Evolutionary conservation across 1,284 basidiomycete species (phyloP).

Genomic region (Trametes sp.): DNA sequence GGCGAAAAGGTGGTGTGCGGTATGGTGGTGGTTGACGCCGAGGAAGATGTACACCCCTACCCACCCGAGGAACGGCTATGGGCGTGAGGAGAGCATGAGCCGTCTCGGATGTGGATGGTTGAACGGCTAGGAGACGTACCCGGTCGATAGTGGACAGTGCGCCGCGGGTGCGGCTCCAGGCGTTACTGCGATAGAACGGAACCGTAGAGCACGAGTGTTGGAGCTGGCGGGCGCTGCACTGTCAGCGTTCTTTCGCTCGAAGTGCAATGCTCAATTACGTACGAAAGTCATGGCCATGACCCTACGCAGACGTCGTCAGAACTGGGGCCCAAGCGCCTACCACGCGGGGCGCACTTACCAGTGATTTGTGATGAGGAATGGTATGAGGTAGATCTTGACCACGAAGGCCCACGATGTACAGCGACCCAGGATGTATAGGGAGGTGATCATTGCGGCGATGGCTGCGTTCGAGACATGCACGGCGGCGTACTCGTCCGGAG

Average conservation of each 20-base stretch:
- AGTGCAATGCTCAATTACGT: neutral
- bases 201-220: conserved; percentile 50
- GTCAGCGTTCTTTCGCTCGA: too few species aligned
- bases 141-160: conserved; percentile 63
- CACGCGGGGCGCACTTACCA: neutral
- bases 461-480: conserved; percentile 6
- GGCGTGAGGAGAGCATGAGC: neutral
- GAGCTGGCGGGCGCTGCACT: conserved; percentile 17
- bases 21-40: conserved; percentile 40
- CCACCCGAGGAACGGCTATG: conserved; percentile 44
- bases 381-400: neutral
- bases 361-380: conserved; percentile 5
- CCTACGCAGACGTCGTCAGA: neutral
- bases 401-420: conserved; percentile 2
- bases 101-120: conserved; percentile 48
- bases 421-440: neutral
- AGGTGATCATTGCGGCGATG: neutral
- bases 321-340: neutral
- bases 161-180: conserved; percentile 62
- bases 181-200: conserved; percentile 47
- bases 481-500: conserved; percentile 2
- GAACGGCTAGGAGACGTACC: conserved; percentile 48
- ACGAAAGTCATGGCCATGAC: conserved; percentile 8
- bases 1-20: conserved; percentile 50
- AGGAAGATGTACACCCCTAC: conserved; percentile 43